Conservation (phyloP, 2,329 filamentous ascomycete genomes). For the Ploettnerulaceae sp. region DNA sequence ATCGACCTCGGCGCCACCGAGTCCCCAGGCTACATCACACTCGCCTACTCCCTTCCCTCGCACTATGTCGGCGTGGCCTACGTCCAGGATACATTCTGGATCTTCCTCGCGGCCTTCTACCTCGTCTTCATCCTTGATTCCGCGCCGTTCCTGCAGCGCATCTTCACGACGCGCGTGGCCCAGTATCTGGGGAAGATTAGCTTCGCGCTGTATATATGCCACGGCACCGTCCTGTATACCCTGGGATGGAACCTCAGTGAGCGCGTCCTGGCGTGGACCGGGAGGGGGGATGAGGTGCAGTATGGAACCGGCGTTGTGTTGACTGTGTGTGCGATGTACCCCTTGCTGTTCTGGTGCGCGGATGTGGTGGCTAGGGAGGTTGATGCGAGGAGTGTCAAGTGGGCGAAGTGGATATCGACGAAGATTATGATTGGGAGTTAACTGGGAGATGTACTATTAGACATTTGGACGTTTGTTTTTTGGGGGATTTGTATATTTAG, state of each 20-base stretch:
- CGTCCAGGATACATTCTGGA: constrained; percentile 15
- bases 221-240: constrained; percentile 38
- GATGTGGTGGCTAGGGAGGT: constrained; percentile 53
- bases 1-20: not conserved
- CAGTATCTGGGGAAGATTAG: constrained; percentile 53
- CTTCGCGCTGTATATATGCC: constrained; percentile 53
- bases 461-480: not conserved
- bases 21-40: constrained; percentile 2
- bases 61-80: not conserved
- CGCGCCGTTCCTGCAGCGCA: constrained; percentile 32
- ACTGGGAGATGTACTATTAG: not conserved
- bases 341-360: constrained; percentile 44
- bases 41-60: constrained; percentile 1
- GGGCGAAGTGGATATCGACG: constrained; percentile 40
- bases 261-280: constrained; percentile 6
- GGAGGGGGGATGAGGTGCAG: constrained; percentile 3
- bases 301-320: constrained; percentile 19
- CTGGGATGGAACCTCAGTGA: constrained; percentile 12
- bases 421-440: constrained; percentile 1
- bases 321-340: constrained; percentile 35
- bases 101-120: constrained; percentile 15
- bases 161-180: constrained; percentile 43
- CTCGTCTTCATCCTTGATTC: constrained; percentile 29
- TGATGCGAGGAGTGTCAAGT: constrained; percentile 44
- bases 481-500: not conserved